Evolutionary conservation across 2,329 filamentous ascomycete species (phyloP), one percentile per base, ranked within the genome.

Genomic region (Paecilomyces variotii): DNA sequence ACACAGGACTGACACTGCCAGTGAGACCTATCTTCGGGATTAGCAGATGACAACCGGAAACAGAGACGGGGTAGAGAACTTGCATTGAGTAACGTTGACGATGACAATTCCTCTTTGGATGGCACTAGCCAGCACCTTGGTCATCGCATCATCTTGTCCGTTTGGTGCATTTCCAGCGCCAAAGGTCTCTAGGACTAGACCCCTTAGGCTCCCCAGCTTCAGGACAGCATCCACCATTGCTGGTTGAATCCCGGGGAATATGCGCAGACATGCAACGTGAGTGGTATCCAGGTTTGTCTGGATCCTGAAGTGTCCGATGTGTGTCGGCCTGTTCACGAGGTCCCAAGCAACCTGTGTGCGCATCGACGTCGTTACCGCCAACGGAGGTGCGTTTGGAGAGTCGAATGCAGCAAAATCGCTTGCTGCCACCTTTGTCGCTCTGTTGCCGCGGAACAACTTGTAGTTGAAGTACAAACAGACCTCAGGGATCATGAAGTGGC

Each of bases 401-500:
- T 86, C 88, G 72, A 97, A 97, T 5, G 91, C 92, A 59, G 90
- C 86, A 70, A 95, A 96, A 57, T 89, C 86, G 59, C 89, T 90
- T 4, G 91, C 89, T 12, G 90, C 92, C 32, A 95, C 85, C 74
- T 97, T 97, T 62, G 90, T 94, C 9, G 89, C 87, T 60, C 92
- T 82, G 74, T 96, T 96, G 14, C 92, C 92, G 27, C 92, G 86
- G 76, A 92, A 95, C 24, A 97, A 83, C 64, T 87, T 90, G 77
- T 95, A 89, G 74, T 94, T 90, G 80, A 97, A 97, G 79, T 95
- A 96, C 35, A 97, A 82, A 71, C 90, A 92, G 56, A 97, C 92
- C 72, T 96, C 92, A 0, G 92, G 91, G 59, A 97, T 90, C 77
- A 91, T 89, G 70, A 96, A 96, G 60, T 94, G 94, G 34, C 91